Conservation (phyloP, 805 yeast species). For the Pichia paraexigua region DNA sequence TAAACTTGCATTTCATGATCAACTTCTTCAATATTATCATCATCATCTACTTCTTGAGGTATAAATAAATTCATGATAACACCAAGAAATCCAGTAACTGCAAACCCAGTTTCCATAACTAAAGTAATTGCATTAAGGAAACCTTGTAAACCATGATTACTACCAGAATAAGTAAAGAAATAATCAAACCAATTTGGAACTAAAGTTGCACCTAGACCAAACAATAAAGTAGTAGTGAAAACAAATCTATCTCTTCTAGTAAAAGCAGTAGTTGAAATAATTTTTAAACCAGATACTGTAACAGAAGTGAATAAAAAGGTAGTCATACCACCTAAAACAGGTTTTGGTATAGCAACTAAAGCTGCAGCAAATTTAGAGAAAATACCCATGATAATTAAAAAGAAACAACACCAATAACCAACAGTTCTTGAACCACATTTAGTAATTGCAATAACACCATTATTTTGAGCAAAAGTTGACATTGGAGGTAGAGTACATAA, state of each 20-base stretch:
- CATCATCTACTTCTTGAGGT: slow-evolving; percentile 43
- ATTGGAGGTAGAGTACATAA: slow-evolving; percentile 81
- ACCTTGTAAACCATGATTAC: slow-evolving; percentile 36
- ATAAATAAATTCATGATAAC: slow-evolving; percentile 40
- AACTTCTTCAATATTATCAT: slow-evolving; percentile 32
- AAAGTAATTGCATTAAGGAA: slow-evolving; percentile 45
- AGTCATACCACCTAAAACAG: slow-evolving; percentile 85
- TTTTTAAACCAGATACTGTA: slow-evolving; percentile 50
- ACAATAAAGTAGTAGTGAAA: slow-evolving; percentile 42
- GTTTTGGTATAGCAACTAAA: slow-evolving; percentile 70
- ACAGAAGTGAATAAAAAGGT: slow-evolving; percentile 49
- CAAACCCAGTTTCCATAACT: slow-evolving; percentile 53
- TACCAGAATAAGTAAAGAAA: slow-evolving; percentile 44
- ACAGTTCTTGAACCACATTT: slow-evolving; percentile 81
- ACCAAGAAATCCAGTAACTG: slow-evolving; percentile 47
- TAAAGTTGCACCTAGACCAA: slow-evolving; percentile 45
- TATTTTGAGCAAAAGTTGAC: slow-evolving; percentile 91
- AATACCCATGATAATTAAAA: slow-evolving; percentile 77
- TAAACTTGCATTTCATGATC: slow-evolving; percentile 28
- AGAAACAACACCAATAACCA: slow-evolving; percentile 49
- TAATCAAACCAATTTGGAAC: slow-evolving; percentile 39
- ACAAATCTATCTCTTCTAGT: slow-evolving; percentile 51
- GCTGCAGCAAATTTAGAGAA: slow-evolving; percentile 86
- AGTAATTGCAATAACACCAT: slow-evolving; percentile 88
- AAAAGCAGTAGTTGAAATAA: slow-evolving; percentile 45